phyloP scores from a whole-genome alignment of 495 filamentous ascomycete genomes.

The Evernia prunastri region DNA sequence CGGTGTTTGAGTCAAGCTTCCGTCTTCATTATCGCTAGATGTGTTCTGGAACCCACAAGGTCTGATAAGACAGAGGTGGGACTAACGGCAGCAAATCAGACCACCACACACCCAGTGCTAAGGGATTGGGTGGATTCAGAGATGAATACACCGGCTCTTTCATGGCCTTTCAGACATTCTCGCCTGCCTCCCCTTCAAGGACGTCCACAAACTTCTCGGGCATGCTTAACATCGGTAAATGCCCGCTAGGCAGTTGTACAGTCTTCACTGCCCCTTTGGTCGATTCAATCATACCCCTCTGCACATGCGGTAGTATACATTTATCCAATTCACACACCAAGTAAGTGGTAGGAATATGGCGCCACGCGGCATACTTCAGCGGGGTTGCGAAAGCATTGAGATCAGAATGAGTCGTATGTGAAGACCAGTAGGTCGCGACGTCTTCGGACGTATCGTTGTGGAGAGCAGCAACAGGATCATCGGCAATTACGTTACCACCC shows the following conservation, averaged over 20 bases:
- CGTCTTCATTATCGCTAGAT: too few species aligned
- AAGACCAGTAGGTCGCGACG: conserved; percentile 1
- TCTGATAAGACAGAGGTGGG: too few species aligned
- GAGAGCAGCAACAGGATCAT: background rate
- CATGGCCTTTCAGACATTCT: background rate
- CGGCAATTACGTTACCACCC: background rate
- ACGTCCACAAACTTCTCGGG: background rate
- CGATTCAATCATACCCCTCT: background rate
- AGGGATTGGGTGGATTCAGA: too few species aligned
- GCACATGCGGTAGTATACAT: background rate
- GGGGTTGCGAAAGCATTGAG: background rate
- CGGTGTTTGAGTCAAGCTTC: too few species aligned
- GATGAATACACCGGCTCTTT: background rate
- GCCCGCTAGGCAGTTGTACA: background rate
- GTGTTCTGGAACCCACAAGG: too few species aligned
- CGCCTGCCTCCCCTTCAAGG: background rate
- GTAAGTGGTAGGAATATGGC: background rate
- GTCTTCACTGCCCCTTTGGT: background rate
- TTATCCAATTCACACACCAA: background rate
- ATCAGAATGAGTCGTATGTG: background rate
- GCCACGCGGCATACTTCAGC: background rate
- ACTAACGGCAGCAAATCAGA: too few species aligned
- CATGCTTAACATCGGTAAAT: background rate
- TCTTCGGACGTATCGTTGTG: background rate
- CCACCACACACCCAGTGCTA: too few species aligned